Evolutionary conservation across 345 rosid species (phyloP).

Genomic region (thale cress (Arabidopsis thaliana)): DNA sequence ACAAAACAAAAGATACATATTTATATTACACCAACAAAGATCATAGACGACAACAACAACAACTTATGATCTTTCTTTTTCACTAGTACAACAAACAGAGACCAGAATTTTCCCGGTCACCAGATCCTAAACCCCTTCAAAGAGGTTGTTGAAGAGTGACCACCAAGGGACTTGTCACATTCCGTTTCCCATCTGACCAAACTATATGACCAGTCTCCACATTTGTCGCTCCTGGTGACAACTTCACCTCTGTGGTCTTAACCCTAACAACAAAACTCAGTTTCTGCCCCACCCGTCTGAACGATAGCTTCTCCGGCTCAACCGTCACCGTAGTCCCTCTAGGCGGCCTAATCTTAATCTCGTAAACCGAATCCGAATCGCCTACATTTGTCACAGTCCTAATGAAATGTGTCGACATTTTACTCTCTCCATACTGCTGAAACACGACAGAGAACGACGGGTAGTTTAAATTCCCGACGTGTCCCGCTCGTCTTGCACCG

Average conservation of each 20-base stretch:
- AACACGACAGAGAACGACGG: constrained; percentile 73
- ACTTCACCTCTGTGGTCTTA: constrained; percentile 51
- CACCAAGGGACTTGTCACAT: constrained; percentile 77
- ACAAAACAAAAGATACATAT: constrained; percentile 26
- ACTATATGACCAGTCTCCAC: constrained; percentile 69
- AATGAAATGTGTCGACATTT: constrained; percentile 74
- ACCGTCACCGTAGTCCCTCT: constrained; percentile 63
- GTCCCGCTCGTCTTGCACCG: constrained; percentile 71
- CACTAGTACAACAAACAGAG: constrained; percentile 17
- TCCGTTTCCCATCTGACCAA: constrained; percentile 88
- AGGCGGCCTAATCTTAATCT: constrained; percentile 61
- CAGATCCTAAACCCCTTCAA: constrained; percentile 44
- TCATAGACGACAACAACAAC: constrained; percentile 19
- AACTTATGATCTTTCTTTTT: constrained; percentile 31
- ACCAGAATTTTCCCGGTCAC: constrained; percentile 33
- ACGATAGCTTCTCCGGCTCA: constrained; percentile 63
- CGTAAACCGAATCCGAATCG: constrained; percentile 57
- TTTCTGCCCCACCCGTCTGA: constrained; percentile 73
- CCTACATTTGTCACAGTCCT: constrained; percentile 88
- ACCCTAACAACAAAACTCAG: constrained; percentile 70
- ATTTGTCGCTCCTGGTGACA: constrained; percentile 61
- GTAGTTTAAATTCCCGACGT: constrained; percentile 76
- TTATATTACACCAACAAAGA: constrained; percentile 38
- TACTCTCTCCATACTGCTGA: constrained; percentile 68
- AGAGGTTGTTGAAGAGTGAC: constrained; percentile 96